Base-by-base conservation (phyloP, 2,329 filamentous ascomycete genomes). In the Hymenoscyphus scutula region DNA sequence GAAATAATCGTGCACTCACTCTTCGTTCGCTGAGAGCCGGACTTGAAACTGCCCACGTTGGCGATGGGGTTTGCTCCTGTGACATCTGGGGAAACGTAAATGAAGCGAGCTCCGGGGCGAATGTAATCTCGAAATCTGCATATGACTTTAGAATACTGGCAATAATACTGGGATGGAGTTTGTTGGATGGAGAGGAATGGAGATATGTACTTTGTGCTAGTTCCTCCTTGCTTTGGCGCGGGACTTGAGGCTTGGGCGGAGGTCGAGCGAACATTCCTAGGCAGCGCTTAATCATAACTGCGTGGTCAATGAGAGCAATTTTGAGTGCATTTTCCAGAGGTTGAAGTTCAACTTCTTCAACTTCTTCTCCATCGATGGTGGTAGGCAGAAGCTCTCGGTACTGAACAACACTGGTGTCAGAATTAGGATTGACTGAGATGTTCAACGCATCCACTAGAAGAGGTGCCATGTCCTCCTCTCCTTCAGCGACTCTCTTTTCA, bases 221-320 rank as follows among this genome's bases (percentile, higher is more conserved):
- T 73, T 89, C 86, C 71, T 84, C 82, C 34, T 84, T 79, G 53
- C 78, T 79, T n/a, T 63, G 55, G 65, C 76, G 79, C 69, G 76
- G 80, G 74, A 84, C 86, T 76, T 78, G 82, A 75, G 80, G 85
- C 75, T 84, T 86, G n/a, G 58, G 54, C 6, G 76, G 83, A 78
- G 69, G 68, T 58, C 84, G 86, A 63, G 83, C 82, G 75, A 91
- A 91, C 69, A 87, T 81, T 3, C 81, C 81, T 66, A 98, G 77
- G 70, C 91, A 94, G 67, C 91, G 87, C 78, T 94, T 92, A 70
- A 98, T 87, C 75, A 91, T 88, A 64, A 96, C 84, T 2, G 92
- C 91, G 75, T 98, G 93, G 71, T 98, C 95, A 51, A 96, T 84
- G 32, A 98, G 82, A 0, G 92, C 90, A 74, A 93, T 90, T 72